Evolutionary conservation across 306 rosid genomes (phyloP).

Genomic region (Casuarina glauca): DNA sequence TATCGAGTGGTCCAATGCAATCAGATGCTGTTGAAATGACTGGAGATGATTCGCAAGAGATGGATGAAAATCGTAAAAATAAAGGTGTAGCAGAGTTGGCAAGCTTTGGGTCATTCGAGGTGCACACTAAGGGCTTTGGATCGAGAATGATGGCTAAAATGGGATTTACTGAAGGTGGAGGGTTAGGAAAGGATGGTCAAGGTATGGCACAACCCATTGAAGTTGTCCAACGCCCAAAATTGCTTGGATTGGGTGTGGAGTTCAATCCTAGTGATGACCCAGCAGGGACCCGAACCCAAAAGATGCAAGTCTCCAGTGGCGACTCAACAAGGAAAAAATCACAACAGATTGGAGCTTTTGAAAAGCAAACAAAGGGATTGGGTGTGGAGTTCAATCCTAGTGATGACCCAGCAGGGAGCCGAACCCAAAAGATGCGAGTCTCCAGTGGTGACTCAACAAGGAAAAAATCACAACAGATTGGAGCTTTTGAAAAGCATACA

Average conservation of each 20-base stretch:
- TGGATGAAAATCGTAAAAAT: slow-evolving; percentile 27
- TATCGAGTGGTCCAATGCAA: slow-evolving; percentile 64
- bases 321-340: slow-evolving; percentile 32
- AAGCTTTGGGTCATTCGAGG: slow-evolving; percentile 67
- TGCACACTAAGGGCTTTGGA: slow-evolving; percentile 91
- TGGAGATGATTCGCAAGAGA: slow-evolving; percentile 39
- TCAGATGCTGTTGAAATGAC: slow-evolving; percentile 44
- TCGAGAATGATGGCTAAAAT: slow-evolving; percentile 96
- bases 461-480: slow-evolving; percentile 38
- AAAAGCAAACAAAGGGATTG: slow-evolving; percentile 84
- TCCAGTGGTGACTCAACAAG: slow-evolving; percentile 27
- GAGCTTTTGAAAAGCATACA: slow-evolving; percentile 83
- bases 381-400: slow-evolving; percentile 38
- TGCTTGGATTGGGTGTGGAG: slow-evolving; percentile 86
- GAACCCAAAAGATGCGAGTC: background rate
- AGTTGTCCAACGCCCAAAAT: slow-evolving; percentile 80
- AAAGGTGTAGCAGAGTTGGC: slow-evolving; percentile 36
- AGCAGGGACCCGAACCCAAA: slow-evolving; percentile 3
- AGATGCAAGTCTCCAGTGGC: background rate
- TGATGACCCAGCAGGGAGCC: slow-evolving; percentile 23
- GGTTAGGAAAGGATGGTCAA: slow-evolving; percentile 86
- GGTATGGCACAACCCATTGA: slow-evolving; percentile 80
- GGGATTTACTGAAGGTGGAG: slow-evolving; percentile 83
- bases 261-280: slow-evolving; percentile 40
- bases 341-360: slow-evolving; percentile 61